These are phyloP conservation scores for Entrophospora sp. DNA, from an alignment of 192 early-diverging fungal species.

Conservation along the genomic window DNA sequence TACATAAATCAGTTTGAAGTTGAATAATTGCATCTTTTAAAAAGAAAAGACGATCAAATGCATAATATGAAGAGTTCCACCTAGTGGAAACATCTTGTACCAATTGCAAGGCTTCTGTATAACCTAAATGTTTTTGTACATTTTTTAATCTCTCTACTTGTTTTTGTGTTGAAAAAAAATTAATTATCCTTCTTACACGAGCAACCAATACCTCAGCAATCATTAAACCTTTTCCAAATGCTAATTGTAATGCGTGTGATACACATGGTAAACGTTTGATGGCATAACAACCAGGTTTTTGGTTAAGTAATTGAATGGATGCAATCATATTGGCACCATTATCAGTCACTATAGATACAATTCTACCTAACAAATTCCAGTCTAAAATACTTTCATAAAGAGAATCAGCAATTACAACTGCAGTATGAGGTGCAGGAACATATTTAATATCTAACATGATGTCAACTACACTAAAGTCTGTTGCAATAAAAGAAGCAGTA, in stretches of 20 bases:
- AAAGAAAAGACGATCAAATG: background rate
- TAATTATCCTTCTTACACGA: background rate
- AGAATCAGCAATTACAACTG: background rate
- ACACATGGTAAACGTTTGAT: background rate
- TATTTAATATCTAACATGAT: background rate
- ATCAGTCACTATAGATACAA: background rate
- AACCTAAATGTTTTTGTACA: background rate
- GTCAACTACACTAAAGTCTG: background rate
- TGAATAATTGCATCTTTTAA: background rate
- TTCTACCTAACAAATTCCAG: background rate
- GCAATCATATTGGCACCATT: background rate
- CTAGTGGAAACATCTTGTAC: background rate
- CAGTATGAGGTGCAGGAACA: background rate
- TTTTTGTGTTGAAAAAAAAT: conserved; percentile 4
- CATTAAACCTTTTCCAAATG: background rate
- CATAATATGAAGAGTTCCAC: background rate
- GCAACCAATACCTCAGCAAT: background rate
- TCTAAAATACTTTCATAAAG: background rate
- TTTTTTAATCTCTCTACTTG: background rate
- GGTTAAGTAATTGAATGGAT: background rate
- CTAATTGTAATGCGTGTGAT: background rate
- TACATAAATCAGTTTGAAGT: background rate
- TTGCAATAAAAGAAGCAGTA: background rate
- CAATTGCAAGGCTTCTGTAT: background rate
- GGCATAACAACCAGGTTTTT: background rate